Percentiles rank a stretch among this genome's conserved stretches.
Conservation (phyloP, 1,284 basidiomycete genomes). For the Melanopsichium pennsylvanicum region DNA sequence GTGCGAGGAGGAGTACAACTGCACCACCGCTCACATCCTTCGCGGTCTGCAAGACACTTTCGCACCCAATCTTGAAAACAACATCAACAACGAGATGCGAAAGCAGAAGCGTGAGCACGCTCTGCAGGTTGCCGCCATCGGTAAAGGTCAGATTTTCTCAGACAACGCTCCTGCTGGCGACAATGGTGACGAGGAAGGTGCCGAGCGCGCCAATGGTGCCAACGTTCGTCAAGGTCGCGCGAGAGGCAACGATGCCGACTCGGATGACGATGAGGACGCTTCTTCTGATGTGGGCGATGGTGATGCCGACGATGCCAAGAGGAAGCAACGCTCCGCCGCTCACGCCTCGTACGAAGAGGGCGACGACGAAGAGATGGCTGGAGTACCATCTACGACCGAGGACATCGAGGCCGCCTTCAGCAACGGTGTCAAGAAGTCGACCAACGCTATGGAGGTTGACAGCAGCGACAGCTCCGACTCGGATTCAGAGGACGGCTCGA, state of each 20-base stretch:
- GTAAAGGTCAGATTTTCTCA: slow-evolving; percentile 73
- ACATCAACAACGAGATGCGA: slow-evolving; percentile 86
- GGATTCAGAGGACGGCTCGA: slow-evolving; percentile 47
- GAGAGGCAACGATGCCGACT: slow-evolving; percentile 42
- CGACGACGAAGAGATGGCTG: slow-evolving; percentile 55
- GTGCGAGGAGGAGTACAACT: slow-evolving; percentile 84
- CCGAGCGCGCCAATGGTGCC: slow-evolving; percentile 72
- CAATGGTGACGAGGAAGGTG: slow-evolving; percentile 67
- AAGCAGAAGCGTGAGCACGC: slow-evolving; percentile 82
- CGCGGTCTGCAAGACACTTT: slow-evolving; percentile 79
- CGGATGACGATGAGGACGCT: slow-evolving; percentile 50
- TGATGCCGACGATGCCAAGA: slow-evolving; percentile 78
- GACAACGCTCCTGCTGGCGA: slow-evolving; percentile 62
- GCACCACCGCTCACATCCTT: slow-evolving; percentile 78
- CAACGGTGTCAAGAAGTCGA: slow-evolving; percentile 41
- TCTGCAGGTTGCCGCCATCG: slow-evolving; percentile 81
- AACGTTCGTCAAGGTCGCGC: slow-evolving; percentile 20
- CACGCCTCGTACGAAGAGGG: slow-evolving; percentile 76
- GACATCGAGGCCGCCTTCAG: slow-evolving; percentile 75
- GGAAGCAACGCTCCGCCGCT: slow-evolving; percentile 72
- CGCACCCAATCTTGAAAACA: slow-evolving; percentile 83
- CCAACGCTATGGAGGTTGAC: slow-evolving; percentile 50
- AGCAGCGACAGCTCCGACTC: slow-evolving; percentile 52
- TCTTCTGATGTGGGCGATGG: slow-evolving; percentile 71
- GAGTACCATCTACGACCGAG: slow-evolving; percentile 67